phyloP scores from a whole-genome alignment of 2,329 filamentous ascomycete species.

The Aspergillus fijiensis region DNA sequence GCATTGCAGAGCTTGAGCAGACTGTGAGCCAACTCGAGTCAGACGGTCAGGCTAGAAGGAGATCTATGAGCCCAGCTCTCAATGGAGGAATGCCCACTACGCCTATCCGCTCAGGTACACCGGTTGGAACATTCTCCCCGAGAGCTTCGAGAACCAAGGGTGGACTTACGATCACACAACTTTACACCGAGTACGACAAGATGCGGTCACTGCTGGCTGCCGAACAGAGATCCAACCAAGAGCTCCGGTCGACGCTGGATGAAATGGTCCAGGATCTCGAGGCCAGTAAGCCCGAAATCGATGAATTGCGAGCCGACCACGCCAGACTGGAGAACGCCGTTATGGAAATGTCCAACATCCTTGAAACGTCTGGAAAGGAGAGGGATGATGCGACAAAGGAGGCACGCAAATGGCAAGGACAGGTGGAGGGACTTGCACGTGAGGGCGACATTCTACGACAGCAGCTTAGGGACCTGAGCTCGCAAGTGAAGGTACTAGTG shows the following conservation, averaged over 20 bases:
- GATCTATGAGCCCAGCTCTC: slow-evolving; percentile 56
- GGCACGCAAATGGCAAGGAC: slow-evolving; percentile 73
- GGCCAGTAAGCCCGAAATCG: slow-evolving; percentile 80
- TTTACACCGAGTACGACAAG: slow-evolving; percentile 62
- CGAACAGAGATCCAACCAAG: slow-evolving; percentile 71
- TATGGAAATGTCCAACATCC: slow-evolving; percentile 76
- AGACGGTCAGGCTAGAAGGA: slow-evolving; percentile 46
- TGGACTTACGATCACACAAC: slow-evolving; percentile 60
- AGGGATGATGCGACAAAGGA: slow-evolving; percentile 77
- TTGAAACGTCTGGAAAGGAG: slow-evolving; percentile 78
- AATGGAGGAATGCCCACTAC: slow-evolving; percentile 53
- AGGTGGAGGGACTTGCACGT: slow-evolving; percentile 59
- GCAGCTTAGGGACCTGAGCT: slow-evolving; percentile 83
- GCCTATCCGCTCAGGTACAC: slow-evolving; percentile 52
- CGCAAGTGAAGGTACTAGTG: slow-evolving; percentile 85
- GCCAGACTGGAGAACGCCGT: slow-evolving; percentile 77
- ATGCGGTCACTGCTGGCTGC: slow-evolving; percentile 68
- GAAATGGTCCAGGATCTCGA: slow-evolving; percentile 84
- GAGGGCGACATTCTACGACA: slow-evolving; percentile 79
- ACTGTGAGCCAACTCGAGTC: slow-evolving; percentile 61
- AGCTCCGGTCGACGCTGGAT: slow-evolving; percentile 74
- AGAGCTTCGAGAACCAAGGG: slow-evolving; percentile 54
- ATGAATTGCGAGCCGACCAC: slow-evolving; percentile 79
- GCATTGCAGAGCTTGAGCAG: slow-evolving; percentile 64
- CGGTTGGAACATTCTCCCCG: slow-evolving; percentile 53